A percentile compares a stretch with the other conserved stretches of the same genome.
These are phyloP conservation scores for Carex parvula DNA, from an alignment of 176 grass and related monocot species.

Conservation along the genomic window DNA sequence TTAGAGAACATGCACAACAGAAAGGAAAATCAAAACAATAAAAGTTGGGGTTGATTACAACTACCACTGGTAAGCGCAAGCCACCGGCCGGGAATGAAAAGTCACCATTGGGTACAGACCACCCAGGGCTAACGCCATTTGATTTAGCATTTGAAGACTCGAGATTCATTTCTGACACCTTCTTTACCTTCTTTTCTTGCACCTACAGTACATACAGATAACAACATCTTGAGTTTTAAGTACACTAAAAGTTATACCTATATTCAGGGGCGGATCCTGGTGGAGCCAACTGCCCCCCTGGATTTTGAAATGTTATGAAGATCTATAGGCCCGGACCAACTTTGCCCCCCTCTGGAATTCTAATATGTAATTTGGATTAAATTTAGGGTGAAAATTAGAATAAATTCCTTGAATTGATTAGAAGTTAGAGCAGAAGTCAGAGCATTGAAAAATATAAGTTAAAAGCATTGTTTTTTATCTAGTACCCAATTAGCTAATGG, in stretches of 20 bases:
- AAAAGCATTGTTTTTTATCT: no score
- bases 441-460: no score
- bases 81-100: constrained; percentile 33
- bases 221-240: neutral
- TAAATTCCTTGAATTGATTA: no score
- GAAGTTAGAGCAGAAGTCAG: no score
- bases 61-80: constrained; percentile 88
- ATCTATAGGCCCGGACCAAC: no score
- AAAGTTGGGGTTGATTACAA: constrained; percentile 47
- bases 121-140: constrained; percentile 54
- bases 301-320: no score
- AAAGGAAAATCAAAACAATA: constrained; percentile 9
- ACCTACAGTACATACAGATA: constrained; percentile 43
- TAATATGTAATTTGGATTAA: no score
- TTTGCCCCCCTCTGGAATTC: no score
- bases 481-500: no score
- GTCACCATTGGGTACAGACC: constrained; percentile 50
- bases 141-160: constrained; percentile 42
- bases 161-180: constrained; percentile 77
- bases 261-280: no score
- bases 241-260: neutral
- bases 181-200: constrained; percentile 98
- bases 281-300: no score
- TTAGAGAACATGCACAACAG: neutral
- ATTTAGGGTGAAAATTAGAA: no score